Base-by-base conservation (phyloP, 352 stramenopile genomes). In the Phytopythium litorale region DNA sequence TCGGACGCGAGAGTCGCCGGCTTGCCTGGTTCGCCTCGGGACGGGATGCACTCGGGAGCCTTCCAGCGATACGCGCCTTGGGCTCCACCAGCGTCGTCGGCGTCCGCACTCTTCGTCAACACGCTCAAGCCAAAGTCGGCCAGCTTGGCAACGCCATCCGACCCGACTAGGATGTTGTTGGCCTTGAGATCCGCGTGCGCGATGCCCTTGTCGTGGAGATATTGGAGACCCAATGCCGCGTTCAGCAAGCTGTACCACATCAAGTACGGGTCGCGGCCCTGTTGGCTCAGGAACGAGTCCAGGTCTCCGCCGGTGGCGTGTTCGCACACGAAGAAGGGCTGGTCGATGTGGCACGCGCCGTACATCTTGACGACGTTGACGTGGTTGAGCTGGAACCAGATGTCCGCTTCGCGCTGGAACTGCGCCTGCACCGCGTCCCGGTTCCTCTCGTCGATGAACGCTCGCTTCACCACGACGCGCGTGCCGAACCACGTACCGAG, bases 111-210 rank as follows among this genome's bases (percentile, higher is more conserved):
- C 19, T 48, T 59, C 12, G 45, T 8, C 6, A 15, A 32, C 13
- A 66, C 42, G 38, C 62, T 70, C 25, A 64, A 46, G 13, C 68
- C 68, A 76, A 76, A 76, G 21, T 70, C 68, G 0, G 49, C 49
- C 23, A 76, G 15, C 45, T 76, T 72, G 7, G 52, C 62, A 7
- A 48, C 37, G 2, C 65, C 56, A 13, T 65, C 30, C 30, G 68
- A 53, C n/a, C 78, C 80, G 6, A 94, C 60, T 12, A 96, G 66
- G 46, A 94, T 65, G 66, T 95, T 94, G 50, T 70, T 76, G 19
- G 76, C 73, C 65, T 94, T 95, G 28, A 94, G 71, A 51, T 94
- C 85, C 35, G 81, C 76, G 58, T 94, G 85, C 13, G 92, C 65
- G 16, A 81, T 58, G 18, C 65, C 48, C 28, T 67, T 58, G 13